phyloP scores from a whole-genome alignment of 495 filamentous ascomycete genomes.

The Neurospora sp. region DNA sequence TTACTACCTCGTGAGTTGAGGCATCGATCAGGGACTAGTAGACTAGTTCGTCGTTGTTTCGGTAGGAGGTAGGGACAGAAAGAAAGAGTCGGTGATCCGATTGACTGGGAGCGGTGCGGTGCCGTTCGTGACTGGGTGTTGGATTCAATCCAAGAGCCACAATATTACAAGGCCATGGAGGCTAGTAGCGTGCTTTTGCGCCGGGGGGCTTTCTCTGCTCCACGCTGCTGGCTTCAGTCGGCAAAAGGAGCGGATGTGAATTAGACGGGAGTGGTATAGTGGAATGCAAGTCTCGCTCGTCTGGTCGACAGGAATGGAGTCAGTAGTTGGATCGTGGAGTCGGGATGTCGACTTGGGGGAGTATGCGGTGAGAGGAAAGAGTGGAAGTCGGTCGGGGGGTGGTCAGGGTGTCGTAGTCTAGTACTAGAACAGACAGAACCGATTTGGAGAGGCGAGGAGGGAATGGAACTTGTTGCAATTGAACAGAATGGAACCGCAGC shows the following conservation, averaged over 20 bases:
- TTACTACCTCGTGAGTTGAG: constrained; percentile 5
- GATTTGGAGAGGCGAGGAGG: background rate
- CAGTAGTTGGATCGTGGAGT: background rate
- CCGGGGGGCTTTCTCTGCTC: background rate
- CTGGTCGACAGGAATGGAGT: background rate
- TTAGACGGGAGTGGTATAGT: background rate
- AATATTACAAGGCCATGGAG: background rate
- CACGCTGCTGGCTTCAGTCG: background rate
- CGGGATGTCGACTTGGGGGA: background rate
- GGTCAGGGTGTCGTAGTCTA: background rate
- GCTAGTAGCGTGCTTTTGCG: background rate
- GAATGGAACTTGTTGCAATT: background rate
- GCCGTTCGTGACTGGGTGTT: background rate
- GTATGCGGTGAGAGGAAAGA: background rate
- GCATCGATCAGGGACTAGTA: constrained; percentile 1
- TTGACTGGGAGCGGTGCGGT: constrained; percentile 3
- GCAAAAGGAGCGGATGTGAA: background rate
- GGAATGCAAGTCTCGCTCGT: background rate
- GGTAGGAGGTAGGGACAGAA: background rate
- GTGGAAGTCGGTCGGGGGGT: background rate
- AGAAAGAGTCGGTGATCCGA: background rate
- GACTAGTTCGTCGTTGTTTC: background rate
- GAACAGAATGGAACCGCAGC: background rate
- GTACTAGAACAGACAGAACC: background rate
- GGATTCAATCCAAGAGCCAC: background rate